Conservation (phyloP, 805 yeast species). For the Kluyveromyces dobzhanskii region DNA sequence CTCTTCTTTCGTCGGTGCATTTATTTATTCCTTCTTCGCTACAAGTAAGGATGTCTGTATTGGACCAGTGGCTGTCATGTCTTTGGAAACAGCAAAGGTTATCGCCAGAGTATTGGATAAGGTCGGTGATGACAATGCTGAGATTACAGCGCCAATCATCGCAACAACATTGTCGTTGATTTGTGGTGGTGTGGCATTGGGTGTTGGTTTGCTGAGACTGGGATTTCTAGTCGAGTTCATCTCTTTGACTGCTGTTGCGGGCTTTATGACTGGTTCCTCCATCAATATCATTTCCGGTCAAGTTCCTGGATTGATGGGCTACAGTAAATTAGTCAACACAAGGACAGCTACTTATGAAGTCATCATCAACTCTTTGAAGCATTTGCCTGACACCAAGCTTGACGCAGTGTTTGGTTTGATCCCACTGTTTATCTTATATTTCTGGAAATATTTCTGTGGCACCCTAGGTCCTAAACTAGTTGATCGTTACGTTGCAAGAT, state of each 20-base stretch:
- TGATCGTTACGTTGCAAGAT: conserved; percentile 37
- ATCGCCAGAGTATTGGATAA: conserved; percentile 52
- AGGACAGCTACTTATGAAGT: conserved; percentile 63
- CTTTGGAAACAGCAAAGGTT: conserved; percentile 73
- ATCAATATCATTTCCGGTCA: conserved; percentile 76
- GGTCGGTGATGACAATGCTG: conserved; percentile 31
- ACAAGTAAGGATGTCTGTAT: conserved; percentile 93
- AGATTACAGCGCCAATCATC: conserved; percentile 53
- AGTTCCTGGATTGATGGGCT: conserved; percentile 81
- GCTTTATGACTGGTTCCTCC: conserved; percentile 94
- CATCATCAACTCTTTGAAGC: conserved; percentile 61
- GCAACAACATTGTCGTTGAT: conserved; percentile 74
- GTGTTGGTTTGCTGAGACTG: conserved; percentile 70
- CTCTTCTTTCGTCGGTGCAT: conserved; percentile 86
- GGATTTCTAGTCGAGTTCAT: conserved; percentile 87
- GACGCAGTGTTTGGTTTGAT: conserved; percentile 90
- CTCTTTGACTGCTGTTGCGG: conserved; percentile 86
- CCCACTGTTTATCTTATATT: conserved; percentile 60
- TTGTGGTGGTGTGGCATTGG: conserved; percentile 80
- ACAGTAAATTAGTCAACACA: conserved; percentile 55
- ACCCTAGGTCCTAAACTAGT: conserved; percentile 47
- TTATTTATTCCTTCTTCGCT: conserved; percentile 83
- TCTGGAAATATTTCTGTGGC: conserved; percentile 60
- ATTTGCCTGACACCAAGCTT: conserved; percentile 55
- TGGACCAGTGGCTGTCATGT: conserved; percentile 97